A percentile compares a stretch with the other conserved stretches of the same genome.
These are phyloP conservation scores for Boletus reticulatus DNA, from an alignment of 768 basidiomycete genomes.

Conservation along the genomic window DNA sequence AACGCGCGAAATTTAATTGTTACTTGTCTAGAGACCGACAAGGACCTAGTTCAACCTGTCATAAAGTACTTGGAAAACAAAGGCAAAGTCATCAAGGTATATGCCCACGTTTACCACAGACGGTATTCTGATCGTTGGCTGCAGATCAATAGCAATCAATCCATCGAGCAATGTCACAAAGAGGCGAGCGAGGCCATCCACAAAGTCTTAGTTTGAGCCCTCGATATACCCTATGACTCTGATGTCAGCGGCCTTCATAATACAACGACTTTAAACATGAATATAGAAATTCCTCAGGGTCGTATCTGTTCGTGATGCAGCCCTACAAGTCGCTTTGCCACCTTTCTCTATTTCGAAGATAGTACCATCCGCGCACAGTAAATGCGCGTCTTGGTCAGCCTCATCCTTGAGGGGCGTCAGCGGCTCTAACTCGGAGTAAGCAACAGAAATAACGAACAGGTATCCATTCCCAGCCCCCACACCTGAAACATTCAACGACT, in stretches of 20 bases:
- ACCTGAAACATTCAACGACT: slow-evolving; percentile 78
- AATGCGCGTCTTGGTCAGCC: slow-evolving; percentile 58
- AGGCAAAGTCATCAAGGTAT: slow-evolving; percentile 78
- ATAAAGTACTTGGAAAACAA: slow-evolving; percentile 72
- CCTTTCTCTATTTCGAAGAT: slow-evolving; percentile 60
- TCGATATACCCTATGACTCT: slow-evolving; percentile 4
- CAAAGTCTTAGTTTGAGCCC: slow-evolving; percentile 39
- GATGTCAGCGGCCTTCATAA: neutral
- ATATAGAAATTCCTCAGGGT: slow-evolving; percentile 40
- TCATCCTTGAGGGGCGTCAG: slow-evolving; percentile 44
- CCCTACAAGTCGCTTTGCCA: slow-evolving; percentile 54
- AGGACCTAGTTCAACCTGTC: slow-evolving; percentile 89
- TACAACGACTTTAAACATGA: slow-evolving; percentile 37
- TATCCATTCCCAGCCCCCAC: slow-evolving; percentile 82
- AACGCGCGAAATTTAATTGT: neutral
- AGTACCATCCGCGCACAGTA: slow-evolving; percentile 79
- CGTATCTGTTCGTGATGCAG: slow-evolving; percentile 34
- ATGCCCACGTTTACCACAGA: neutral
- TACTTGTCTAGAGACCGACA: slow-evolving; percentile 64
- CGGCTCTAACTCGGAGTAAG: neutral
- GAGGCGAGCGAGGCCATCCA: slow-evolving; percentile 55
- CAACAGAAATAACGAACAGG: slow-evolving; percentile 52
- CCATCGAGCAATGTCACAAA: slow-evolving; percentile 70
- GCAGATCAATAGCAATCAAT: slow-evolving; percentile 67
- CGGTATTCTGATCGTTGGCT: neutral